Percentiles rank a stretch among this genome's conserved stretches.
Conservation (phyloP, 2,329 filamentous ascomycete genomes). For the Teratosphaeria viscida region DNA sequence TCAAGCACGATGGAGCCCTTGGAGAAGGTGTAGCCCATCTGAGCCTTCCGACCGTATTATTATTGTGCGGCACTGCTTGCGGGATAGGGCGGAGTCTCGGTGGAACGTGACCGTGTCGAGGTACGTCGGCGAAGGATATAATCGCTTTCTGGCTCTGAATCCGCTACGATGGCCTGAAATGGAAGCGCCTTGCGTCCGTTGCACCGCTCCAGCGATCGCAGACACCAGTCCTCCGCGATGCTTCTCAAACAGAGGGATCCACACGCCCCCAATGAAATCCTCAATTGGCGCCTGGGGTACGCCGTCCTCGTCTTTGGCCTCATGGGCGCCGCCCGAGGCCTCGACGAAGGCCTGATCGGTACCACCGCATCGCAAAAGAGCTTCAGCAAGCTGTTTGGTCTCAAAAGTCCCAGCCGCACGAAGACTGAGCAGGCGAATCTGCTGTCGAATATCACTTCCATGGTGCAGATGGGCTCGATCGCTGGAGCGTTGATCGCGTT, state of each 20-base stretch:
- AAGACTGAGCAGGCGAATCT: constrained; percentile 52
- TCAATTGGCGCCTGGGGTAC: constrained; percentile 73
- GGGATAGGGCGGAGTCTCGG: neutral
- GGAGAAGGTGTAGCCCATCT: neutral
- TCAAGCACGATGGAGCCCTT: neutral
- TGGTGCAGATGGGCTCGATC: constrained; percentile 72
- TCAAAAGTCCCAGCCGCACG: constrained; percentile 41
- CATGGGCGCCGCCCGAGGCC: constrained; percentile 63
- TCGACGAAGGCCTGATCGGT: constrained; percentile 69
- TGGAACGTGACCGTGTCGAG: neutral
- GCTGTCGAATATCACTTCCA: constrained; percentile 58
- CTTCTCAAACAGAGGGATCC: constrained; percentile 33
- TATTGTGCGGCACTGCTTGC: neutral
- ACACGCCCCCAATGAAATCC: constrained; percentile 56
- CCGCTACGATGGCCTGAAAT: neutral
- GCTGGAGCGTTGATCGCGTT: constrained; percentile 54
- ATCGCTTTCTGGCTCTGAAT: neutral
- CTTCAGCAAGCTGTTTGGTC: constrained; percentile 51
- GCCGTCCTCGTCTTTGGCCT: constrained; percentile 50
- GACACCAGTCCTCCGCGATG: constrained; percentile 13
- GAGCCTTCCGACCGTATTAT: neutral
- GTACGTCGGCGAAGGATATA: neutral
- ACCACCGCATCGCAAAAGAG: constrained; percentile 47
- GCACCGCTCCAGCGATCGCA: neutral
- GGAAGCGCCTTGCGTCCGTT: neutral